phyloP scores from a whole-genome alignment of 441 rosid genomes.

The Brassica hybrid region DNA sequence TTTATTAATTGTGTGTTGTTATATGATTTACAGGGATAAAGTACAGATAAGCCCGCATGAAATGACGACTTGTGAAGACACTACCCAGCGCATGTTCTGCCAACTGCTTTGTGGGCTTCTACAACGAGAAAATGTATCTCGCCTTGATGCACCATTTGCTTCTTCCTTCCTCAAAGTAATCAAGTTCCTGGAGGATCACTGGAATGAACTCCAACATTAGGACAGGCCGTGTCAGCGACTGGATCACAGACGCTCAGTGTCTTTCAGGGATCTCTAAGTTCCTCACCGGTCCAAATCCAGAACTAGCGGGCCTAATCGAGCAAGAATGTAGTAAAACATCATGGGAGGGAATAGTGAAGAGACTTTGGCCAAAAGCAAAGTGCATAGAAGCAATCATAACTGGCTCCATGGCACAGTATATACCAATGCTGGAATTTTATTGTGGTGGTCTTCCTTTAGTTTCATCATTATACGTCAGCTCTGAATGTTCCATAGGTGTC shows the following conservation, averaged over 20 bases:
- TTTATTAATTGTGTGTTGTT: not conserved
- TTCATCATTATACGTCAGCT: constrained; percentile 52
- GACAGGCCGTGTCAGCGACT: constrained; percentile 52
- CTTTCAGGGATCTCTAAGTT: constrained; percentile 42
- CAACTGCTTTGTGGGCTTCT: constrained; percentile 70
- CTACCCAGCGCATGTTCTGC: constrained; percentile 73
- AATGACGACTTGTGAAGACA: constrained; percentile 59
- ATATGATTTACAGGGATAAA: constrained; percentile 40
- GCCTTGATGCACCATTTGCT: constrained; percentile 68
- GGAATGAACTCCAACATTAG: constrained; percentile 60
- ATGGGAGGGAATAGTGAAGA: constrained; percentile 75
- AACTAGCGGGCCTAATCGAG: constrained; percentile 55
- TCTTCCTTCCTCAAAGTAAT: constrained; percentile 63
- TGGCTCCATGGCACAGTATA: constrained; percentile 78
- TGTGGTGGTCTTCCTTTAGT: constrained; percentile 67
- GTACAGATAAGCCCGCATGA: constrained; percentile 62
- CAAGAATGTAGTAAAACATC: constrained; percentile 51
- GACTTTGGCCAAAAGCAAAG: constrained; percentile 75
- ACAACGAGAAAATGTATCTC: constrained; percentile 56
- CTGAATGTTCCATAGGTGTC: constrained; percentile 52
- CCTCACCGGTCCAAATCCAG: constrained; percentile 49
- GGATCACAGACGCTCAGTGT: constrained; percentile 44
- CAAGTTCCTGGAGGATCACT: constrained; percentile 65
- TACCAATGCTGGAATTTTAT: constrained; percentile 64
- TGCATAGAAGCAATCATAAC: constrained; percentile 64